A percentile compares a stretch with the other conserved stretches of the same genome.
Evolutionary conservation across 257 asterid species (phyloP).

Genomic region (Solanum acaule): DNA sequence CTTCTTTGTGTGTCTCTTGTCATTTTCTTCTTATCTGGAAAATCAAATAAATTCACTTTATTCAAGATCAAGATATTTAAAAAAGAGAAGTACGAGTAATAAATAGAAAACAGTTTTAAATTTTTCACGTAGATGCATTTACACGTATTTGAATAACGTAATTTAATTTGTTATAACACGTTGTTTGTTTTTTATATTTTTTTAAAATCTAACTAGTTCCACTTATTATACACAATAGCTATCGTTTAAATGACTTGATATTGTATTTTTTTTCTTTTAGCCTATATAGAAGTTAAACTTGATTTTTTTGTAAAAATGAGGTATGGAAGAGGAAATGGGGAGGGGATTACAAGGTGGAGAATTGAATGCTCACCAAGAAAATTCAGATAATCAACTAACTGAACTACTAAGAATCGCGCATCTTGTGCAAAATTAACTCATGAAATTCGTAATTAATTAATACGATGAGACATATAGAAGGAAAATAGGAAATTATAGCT

Average conservation of each 20-base stretch:
- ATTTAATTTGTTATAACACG: not conserved
- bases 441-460: too few relatives aligned
- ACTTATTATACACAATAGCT: too few relatives aligned
- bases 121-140: not conserved
- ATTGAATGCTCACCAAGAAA: too few relatives aligned
- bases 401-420: too few relatives aligned
- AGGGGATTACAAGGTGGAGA: too few relatives aligned
- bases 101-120: not conserved
- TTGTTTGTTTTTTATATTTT: not conserved
- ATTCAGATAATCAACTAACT: too few relatives aligned
- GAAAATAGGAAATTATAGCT: too few relatives aligned
- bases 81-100: not conserved
- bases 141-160: not conserved
- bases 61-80: not conserved
- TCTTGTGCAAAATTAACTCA: not conserved
- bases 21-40: slow-evolving; percentile 34
- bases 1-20: slow-evolving; percentile 5
- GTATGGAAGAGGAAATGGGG: too few relatives aligned
- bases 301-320: too few relatives aligned
- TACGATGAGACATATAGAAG: too few relatives aligned
- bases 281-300: not conserved
- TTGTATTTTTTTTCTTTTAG: not conserved
- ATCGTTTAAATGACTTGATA: too few relatives aligned
- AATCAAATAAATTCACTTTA: not conserved
- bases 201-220: not conserved